Conservation (phyloP, 2,329 filamentous ascomycete genomes). For the Cercospora zeae-maydis region DNA sequence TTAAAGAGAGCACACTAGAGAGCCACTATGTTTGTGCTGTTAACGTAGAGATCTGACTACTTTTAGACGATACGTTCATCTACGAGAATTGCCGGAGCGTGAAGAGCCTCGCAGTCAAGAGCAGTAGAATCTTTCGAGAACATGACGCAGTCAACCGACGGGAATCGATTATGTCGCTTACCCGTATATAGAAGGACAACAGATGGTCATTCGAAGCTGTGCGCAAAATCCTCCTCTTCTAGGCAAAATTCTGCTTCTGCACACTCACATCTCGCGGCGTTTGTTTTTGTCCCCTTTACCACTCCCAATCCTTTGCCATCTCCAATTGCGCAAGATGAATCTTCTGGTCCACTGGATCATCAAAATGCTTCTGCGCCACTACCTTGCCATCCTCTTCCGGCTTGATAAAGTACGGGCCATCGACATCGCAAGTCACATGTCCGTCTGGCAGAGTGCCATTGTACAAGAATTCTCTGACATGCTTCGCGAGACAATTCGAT, state of each 20-base stretch:
- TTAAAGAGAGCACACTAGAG: too few relatives aligned
- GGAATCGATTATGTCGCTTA: too few relatives aligned
- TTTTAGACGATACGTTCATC: too few relatives aligned
- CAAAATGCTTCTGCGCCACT: conserved; percentile 18
- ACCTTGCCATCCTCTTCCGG: conserved; percentile 26
- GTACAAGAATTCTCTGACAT: conserved; percentile 23
- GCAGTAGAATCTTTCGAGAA: too few relatives aligned
- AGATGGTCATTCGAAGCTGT: too few relatives aligned
- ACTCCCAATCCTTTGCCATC: conserved; percentile 25
- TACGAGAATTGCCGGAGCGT: too few relatives aligned
- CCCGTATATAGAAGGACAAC: too few relatives aligned
- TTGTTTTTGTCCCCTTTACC: background rate
- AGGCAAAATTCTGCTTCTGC: background rate
- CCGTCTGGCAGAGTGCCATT: conserved; percentile 20
- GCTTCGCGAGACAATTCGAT: conserved; percentile 23
- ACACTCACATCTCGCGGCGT: background rate
- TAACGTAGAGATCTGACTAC: too few relatives aligned
- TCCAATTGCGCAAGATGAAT: conserved; percentile 27
- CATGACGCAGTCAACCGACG: too few relatives aligned
- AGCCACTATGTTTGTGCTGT: too few relatives aligned
- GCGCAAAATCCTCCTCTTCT: background rate
- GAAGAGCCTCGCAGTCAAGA: too few relatives aligned
- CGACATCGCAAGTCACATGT: conserved; percentile 24
- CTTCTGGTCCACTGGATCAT: conserved; percentile 15
- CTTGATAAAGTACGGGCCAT: conserved; percentile 25